A percentile compares a stretch with the other conserved stretches of the same genome.
These are phyloP conservation scores for Penicillium argentinense DNA, from an alignment of 495 filamentous ascomycete genomes.

Conservation along the genomic window DNA sequence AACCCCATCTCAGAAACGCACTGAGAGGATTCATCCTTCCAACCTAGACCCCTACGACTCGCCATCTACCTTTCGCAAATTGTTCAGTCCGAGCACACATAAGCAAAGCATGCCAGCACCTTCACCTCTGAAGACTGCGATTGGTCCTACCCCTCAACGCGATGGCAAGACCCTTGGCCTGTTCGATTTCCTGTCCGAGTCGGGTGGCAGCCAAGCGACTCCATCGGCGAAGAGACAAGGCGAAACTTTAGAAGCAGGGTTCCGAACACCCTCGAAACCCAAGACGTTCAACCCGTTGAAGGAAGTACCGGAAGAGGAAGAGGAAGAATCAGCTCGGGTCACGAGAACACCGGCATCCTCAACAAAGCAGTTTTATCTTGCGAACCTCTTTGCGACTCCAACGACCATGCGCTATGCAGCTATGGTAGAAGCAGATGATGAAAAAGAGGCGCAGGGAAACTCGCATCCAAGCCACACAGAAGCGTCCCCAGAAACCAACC, in stretches of 20 bases:
- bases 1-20: slow-evolving; percentile 48
- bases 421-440: slow-evolving; percentile 36
- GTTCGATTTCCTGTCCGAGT: slow-evolving; percentile 79
- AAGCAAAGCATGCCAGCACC: slow-evolving; percentile 36
- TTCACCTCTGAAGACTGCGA: slow-evolving; percentile 40
- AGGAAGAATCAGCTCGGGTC: slow-evolving; percentile 36
- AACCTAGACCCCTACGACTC: slow-evolving; percentile 58
- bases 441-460: slow-evolving; percentile 22
- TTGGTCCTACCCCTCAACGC: slow-evolving; percentile 90
- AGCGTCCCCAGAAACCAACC: slow-evolving; percentile 14
- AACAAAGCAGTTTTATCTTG: slow-evolving; percentile 60
- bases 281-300: slow-evolving; percentile 29
- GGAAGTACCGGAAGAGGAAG: slow-evolving; percentile 32
- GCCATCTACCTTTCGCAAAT: slow-evolving; percentile 54
- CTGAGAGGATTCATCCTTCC: slow-evolving; percentile 39
- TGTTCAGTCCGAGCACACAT: slow-evolving; percentile 60
- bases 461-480: slow-evolving; percentile 13
- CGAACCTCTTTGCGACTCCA: slow-evolving; percentile 65
- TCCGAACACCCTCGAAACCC: slow-evolving; percentile 43
- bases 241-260: slow-evolving; percentile 29
- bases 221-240: slow-evolving; percentile 37
- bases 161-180: slow-evolving; percentile 84
- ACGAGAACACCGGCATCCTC: slow-evolving; percentile 63
- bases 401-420: slow-evolving; percentile 47
- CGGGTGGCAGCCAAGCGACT: slow-evolving; percentile 49